Percentiles rank a stretch among this genome's conserved stretches.
Evolutionary conservation across 2,329 filamentous ascomycete genomes (phyloP).

Genomic region (Ophidiomyces ophidiicola): DNA sequence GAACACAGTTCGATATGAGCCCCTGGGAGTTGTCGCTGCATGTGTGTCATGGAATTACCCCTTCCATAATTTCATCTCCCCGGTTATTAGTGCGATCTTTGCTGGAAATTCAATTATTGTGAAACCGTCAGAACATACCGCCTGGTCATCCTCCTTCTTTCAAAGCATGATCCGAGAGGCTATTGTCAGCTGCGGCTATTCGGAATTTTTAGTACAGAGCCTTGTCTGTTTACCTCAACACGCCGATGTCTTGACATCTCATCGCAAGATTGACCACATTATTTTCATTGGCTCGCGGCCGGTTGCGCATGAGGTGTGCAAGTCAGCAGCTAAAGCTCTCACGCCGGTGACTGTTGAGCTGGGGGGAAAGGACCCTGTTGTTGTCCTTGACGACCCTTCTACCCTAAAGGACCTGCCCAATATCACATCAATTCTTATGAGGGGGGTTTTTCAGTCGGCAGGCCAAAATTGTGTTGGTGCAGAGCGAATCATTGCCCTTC

Average conservation of each 20-base stretch:
- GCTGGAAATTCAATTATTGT: slow-evolving; percentile 83
- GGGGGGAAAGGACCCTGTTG: slow-evolving; percentile 86
- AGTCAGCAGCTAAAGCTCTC: slow-evolving; percentile 71
- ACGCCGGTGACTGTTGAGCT: slow-evolving; percentile 83
- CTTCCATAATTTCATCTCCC: slow-evolving; percentile 89
- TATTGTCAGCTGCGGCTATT: slow-evolving; percentile 68
- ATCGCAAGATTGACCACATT: slow-evolving; percentile 71
- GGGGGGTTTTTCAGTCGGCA: slow-evolving; percentile 86
- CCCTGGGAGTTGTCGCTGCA: slow-evolving; percentile 80
- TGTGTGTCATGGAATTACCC: slow-evolving; percentile 96
- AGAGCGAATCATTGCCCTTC: slow-evolving; percentile 75
- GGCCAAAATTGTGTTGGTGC: slow-evolving; percentile 98
- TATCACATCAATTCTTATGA: slow-evolving; percentile 71
- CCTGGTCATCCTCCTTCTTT: slow-evolving; percentile 83
- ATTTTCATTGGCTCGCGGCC: slow-evolving; percentile 90
- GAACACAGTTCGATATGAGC: slow-evolving; percentile 83
- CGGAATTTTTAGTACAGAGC: slow-evolving; percentile 68
- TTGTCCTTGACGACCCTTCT: slow-evolving; percentile 66
- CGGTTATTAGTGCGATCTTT: slow-evolving; percentile 81
- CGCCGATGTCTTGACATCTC: slow-evolving; percentile 70
- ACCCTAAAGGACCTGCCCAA: slow-evolving; percentile 50
- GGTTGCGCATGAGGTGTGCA: slow-evolving; percentile 78
- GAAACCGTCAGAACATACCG: slow-evolving; percentile 90
- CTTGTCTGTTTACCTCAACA: slow-evolving; percentile 79
- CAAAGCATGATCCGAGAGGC: slow-evolving; percentile 65